These are phyloP conservation scores for Chaetomium globosum DNA, from an alignment of 2,329 filamentous ascomycete species.

Conservation along the genomic window DNA sequence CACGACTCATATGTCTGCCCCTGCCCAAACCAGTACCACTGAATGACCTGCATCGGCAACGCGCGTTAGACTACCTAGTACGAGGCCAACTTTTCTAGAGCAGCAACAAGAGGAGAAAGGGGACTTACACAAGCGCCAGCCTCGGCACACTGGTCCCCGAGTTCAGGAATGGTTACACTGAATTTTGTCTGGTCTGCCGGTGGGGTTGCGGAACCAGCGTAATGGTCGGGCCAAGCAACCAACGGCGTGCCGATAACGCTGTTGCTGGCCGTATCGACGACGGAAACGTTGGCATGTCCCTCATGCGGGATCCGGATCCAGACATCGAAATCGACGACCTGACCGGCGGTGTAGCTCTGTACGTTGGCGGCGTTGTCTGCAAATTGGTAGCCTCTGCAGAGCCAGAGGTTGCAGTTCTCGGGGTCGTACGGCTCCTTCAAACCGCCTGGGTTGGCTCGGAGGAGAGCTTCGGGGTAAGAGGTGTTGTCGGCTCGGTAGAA, in stretches of 20 bases:
- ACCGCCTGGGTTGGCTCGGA: conserved; percentile 36
- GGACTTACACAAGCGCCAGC: conserved; percentile 40
- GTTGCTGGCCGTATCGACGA: conserved; percentile 52
- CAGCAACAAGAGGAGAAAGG: background rate
- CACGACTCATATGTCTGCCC: conserved; percentile 66
- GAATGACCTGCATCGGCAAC: conserved; percentile 50
- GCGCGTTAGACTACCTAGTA: conserved; percentile 40
- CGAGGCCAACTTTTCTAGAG: background rate
- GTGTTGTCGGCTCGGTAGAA: conserved; percentile 43
- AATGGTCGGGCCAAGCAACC: conserved; percentile 38
- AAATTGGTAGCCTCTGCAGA: conserved; percentile 48
- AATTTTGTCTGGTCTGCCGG: conserved; percentile 41
- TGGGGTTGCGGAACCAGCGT: conserved; percentile 37
- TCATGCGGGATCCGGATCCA: conserved; percentile 52
- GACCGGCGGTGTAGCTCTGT: conserved; percentile 46
- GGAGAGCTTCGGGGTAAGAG: conserved; percentile 42
- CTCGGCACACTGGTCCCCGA: conserved; percentile 37
- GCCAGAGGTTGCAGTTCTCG: conserved; percentile 44
- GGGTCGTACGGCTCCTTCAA: conserved; percentile 37
- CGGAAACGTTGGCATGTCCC: conserved; percentile 52
- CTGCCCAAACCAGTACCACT: conserved; percentile 64
- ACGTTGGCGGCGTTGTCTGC: conserved; percentile 46
- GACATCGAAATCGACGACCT: conserved; percentile 48
- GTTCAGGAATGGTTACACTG: conserved; percentile 39
- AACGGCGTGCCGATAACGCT: conserved; percentile 51